These are phyloP conservation scores for Ceratobasidium sp. DNA, from an alignment of 1,284 basidiomycete species.

Conservation along the genomic window DNA sequence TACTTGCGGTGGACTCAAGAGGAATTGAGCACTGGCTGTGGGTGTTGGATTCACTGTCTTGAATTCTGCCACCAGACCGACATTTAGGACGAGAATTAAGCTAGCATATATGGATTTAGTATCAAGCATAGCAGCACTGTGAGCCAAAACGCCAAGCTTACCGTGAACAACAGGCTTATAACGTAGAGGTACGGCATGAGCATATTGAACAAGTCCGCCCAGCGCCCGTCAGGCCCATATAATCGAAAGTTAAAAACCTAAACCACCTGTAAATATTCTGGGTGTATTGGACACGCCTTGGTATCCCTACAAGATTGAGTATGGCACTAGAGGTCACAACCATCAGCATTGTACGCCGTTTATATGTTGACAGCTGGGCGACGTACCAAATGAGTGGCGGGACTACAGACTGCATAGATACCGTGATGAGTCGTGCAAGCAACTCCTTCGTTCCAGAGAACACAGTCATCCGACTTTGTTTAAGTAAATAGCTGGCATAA, in stretches of 20 bases:
- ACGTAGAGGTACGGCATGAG: no score
- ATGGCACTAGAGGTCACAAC: constrained; percentile 5
- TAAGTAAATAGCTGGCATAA: constrained; percentile 18
- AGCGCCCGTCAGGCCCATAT: neutral
- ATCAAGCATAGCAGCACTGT: neutral
- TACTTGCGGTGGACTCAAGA: constrained; percentile 5
- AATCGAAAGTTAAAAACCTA: constrained; percentile 32
- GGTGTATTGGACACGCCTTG: neutral
- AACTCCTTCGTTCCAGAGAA: constrained; percentile 25
- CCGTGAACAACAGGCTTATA: constrained; percentile 40
- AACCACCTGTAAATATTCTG: neutral
- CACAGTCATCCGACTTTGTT: constrained; percentile 1
- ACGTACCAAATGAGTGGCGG: constrained; percentile 33
- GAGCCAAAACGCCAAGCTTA: neutral
- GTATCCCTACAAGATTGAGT: constrained; percentile 8
- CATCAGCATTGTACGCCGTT: neutral
- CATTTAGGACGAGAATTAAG: constrained; percentile 21
- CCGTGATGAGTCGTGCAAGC: constrained; percentile 18
- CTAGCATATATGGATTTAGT: constrained; percentile 1
- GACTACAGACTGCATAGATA: no score
- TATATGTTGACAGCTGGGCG: neutral
- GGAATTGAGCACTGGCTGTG: constrained; percentile 19
- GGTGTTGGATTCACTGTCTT: neutral
- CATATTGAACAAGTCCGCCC: constrained; percentile 27
- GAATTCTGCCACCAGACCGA: constrained; percentile 4